These are phyloP conservation scores for Xylaria bambusicola DNA, from an alignment of 495 filamentous ascomycete genomes.

Conservation along the genomic window DNA sequence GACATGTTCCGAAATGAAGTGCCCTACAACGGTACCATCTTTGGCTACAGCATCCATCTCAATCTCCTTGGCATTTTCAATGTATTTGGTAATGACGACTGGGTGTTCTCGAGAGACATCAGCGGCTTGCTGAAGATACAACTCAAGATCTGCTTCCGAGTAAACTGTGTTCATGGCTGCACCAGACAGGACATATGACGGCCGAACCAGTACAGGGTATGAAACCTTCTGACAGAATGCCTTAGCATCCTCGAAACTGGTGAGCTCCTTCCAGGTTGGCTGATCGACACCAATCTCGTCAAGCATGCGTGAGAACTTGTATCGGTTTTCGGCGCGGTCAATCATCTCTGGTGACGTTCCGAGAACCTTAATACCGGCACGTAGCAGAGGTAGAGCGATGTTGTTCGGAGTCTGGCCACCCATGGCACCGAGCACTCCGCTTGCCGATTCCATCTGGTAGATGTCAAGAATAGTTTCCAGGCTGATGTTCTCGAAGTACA, in stretches of 20 bases:
- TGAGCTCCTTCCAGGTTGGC: constrained; percentile 96
- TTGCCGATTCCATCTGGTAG: constrained; percentile 84
- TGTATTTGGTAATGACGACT: constrained; percentile 98
- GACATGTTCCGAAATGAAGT: constrained; percentile 94
- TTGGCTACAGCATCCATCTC: constrained; percentile 95
- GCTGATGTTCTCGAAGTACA: constrained; percentile 98
- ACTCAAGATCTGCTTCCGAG: constrained; percentile 80
- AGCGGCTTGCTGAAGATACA: constrained; percentile 83
- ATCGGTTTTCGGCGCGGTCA: constrained; percentile 94
- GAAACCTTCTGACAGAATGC: constrained; percentile 79
- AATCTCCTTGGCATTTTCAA: constrained; percentile 95
- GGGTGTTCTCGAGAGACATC: constrained; percentile 95
- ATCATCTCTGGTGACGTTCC: constrained; percentile 99
- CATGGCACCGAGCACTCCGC: constrained; percentile 96
- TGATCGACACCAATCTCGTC: constrained; percentile 96
- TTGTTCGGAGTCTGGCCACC: constrained; percentile 98
- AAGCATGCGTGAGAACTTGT: constrained; percentile 97
- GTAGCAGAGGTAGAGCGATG: constrained; percentile 86
- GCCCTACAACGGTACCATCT: constrained; percentile 81
- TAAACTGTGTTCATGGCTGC: constrained; percentile 98
- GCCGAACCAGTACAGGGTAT: constrained; percentile 92
- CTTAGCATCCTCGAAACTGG: constrained; percentile 83
- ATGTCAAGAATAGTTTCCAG: constrained; percentile 94
- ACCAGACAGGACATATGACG: constrained; percentile 93
- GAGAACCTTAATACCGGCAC: constrained; percentile 85